Conservation (phyloP, 2,329 filamentous ascomycete species). For the Aureobasidium lini region DNA sequence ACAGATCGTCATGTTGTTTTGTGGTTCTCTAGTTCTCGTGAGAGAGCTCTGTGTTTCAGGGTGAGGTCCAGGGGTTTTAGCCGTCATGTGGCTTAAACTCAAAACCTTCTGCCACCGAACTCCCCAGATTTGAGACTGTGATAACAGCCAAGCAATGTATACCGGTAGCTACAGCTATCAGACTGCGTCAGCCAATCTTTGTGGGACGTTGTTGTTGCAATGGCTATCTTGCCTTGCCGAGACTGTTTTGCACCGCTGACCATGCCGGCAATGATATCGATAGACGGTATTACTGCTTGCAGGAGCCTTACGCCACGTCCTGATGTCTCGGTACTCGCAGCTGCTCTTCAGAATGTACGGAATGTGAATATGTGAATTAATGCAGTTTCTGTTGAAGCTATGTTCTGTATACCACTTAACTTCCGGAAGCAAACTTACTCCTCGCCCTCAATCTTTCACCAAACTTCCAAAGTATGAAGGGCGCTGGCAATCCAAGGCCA, state of each 20-base stretch:
- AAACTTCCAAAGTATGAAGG: conserved; percentile 39
- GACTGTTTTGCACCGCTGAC: conserved; percentile 2
- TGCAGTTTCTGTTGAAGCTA: too few species aligned
- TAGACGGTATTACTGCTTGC: not conserved
- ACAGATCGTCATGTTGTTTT: not conserved
- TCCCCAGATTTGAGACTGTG: not conserved
- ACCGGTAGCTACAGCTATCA: not conserved
- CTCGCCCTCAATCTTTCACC: conserved; percentile 28
- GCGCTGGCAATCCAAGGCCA: conserved; percentile 43
- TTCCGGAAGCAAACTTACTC: conserved; percentile 12
- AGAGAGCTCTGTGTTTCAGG: conserved; percentile 3
- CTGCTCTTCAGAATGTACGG: too few species aligned
- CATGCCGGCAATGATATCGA: not conserved
- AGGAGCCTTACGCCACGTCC: not conserved
- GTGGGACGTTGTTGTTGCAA: not conserved
- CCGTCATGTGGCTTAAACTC: conserved; percentile 1
- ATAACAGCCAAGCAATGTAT: not conserved
- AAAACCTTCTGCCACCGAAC: not conserved
- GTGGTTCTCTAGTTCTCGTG: not conserved
- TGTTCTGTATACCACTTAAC: not conserved
- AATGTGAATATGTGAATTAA: too few species aligned
- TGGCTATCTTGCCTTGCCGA: not conserved
- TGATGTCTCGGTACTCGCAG: not conserved
- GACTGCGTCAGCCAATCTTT: not conserved
- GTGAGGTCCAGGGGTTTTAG: conserved; percentile 6